Percentiles rank a stretch among this genome's conserved stretches.
Conservation (phyloP, 306 rosid species). For the Quercus engelmannii region DNA sequence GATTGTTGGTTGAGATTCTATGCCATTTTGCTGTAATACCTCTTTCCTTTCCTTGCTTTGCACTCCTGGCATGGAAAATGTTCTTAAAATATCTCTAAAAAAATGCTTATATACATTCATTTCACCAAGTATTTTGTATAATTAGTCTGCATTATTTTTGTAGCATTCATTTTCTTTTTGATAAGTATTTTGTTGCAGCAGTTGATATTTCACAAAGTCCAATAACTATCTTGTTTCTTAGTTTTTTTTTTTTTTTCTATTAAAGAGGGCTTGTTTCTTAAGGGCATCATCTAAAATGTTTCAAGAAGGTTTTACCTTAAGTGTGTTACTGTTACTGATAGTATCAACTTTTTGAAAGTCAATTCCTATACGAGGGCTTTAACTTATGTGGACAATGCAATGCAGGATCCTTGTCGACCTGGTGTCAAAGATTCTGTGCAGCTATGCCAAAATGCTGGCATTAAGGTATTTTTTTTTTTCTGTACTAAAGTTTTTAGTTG, state of each 20-base stretch:
- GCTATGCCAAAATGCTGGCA: slow-evolving; percentile 92
- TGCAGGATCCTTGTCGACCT: slow-evolving; percentile 92
- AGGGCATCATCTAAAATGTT: not conserved
- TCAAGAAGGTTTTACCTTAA: not conserved
- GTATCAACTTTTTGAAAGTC: not conserved
- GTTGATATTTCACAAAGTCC: not conserved
- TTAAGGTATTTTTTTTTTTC: slow-evolving; percentile 57
- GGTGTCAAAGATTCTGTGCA: slow-evolving; percentile 67
- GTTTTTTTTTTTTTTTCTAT: not conserved
- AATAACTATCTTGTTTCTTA: not conserved
- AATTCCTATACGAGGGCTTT: not conserved
- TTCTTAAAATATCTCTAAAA: not conserved
- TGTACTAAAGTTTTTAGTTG: not conserved
- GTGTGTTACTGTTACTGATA: not conserved
- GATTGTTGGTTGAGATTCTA: not conserved
- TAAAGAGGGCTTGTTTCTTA: not conserved
- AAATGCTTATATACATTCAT: not conserved
- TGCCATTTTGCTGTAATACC: not conserved
- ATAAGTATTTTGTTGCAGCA: too few relatives aligned
- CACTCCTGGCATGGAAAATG: not conserved
- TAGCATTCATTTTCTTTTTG: too few relatives aligned
- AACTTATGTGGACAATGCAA: slow-evolving; percentile 6
- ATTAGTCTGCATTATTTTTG: not conserved
- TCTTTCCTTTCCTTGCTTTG: not conserved
- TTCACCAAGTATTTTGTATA: not conserved